These are phyloP conservation scores for Hyaloperonospora brassicae DNA, from an alignment of 352 stramenopile genomes.

Conservation along the genomic window DNA sequence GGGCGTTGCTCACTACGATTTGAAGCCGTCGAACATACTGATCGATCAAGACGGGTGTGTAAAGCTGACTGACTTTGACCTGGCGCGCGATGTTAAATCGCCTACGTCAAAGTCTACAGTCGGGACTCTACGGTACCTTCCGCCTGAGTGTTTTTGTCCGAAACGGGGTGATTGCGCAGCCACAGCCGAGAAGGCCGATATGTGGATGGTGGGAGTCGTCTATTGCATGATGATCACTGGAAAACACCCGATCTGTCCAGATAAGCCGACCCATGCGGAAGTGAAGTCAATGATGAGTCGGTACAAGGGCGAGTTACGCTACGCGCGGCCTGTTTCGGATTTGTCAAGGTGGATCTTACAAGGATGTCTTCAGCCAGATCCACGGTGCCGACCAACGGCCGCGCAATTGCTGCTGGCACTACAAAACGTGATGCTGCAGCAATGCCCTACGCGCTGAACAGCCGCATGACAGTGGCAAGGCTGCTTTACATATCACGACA, in stretches of 20 bases:
- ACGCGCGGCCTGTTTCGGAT: constrained; percentile 37
- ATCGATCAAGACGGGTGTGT: constrained; percentile 83
- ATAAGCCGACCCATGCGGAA: constrained; percentile 54
- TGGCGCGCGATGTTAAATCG: constrained; percentile 58
- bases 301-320: constrained; percentile 33
- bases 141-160: constrained; percentile 60
- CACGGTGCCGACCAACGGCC: constrained; percentile 48
- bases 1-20: constrained; percentile 83
- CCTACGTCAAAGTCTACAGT: constrained; percentile 56
- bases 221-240: constrained; percentile 71
- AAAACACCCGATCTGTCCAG: constrained; percentile 61
- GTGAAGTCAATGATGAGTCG: constrained; percentile 26
- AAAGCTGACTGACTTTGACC: constrained; percentile 89
- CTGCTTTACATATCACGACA: constrained; percentile 36
- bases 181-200: constrained; percentile 72
- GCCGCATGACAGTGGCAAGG: constrained; percentile 20
- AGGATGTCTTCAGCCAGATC: constrained; percentile 57
- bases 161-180: constrained; percentile 47
- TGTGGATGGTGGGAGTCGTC: constrained; percentile 78
- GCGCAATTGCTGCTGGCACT: constrained; percentile 55
- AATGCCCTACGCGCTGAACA: constrained; percentile 22
- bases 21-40: constrained; percentile 97
- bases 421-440: constrained; percentile 30
- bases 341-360: constrained; percentile 62
- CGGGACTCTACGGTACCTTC: constrained; percentile 65